A percentile compares a stretch with the other conserved stretches of the same genome.
Conservation (phyloP, 2,329 filamentous ascomycete genomes). For the Elsinoe perseae region DNA sequence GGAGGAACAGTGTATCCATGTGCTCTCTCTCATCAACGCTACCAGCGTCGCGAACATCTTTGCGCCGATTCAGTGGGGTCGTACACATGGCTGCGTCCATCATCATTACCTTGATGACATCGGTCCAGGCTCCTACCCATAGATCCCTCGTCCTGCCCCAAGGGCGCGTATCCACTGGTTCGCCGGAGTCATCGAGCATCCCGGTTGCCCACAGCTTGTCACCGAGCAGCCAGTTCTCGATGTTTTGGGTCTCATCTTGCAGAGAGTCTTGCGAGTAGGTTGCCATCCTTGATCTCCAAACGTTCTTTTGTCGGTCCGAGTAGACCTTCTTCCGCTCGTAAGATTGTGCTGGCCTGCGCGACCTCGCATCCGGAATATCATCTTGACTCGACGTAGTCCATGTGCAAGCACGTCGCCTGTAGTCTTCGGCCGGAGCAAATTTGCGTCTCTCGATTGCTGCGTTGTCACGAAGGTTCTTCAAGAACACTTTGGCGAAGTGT, state of each 20-base stretch:
- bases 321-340: not conserved
- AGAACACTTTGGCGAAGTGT: not conserved
- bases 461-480: slow-evolving; percentile 1
- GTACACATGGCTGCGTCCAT: slow-evolving; percentile 2
- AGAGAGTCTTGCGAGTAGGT: not conserved
- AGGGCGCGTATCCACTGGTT: not conserved
- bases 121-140: not conserved
- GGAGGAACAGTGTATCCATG: slow-evolving; percentile 2
- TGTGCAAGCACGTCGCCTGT: not conserved
- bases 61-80: not conserved
- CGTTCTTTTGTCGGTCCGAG: not conserved
- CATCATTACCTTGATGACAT: slow-evolving; percentile 3
- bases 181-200: not conserved
- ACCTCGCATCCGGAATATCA: not conserved
- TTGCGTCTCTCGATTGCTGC: not conserved
- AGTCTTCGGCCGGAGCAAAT: not conserved
- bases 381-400: not conserved
- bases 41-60: not conserved
- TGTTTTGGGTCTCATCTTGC: not conserved
- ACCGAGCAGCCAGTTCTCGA: slow-evolving; percentile 1
- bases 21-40: not conserved
- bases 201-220: not conserved
- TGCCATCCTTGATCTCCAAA: not conserved
- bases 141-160: not conserved
- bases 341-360: not conserved